A percentile compares a stretch with the other conserved stretches of the same genome.
These are phyloP conservation scores for Prunus armeniaca DNA, from an alignment of 306 rosid genomes.

Conservation along the genomic window DNA sequence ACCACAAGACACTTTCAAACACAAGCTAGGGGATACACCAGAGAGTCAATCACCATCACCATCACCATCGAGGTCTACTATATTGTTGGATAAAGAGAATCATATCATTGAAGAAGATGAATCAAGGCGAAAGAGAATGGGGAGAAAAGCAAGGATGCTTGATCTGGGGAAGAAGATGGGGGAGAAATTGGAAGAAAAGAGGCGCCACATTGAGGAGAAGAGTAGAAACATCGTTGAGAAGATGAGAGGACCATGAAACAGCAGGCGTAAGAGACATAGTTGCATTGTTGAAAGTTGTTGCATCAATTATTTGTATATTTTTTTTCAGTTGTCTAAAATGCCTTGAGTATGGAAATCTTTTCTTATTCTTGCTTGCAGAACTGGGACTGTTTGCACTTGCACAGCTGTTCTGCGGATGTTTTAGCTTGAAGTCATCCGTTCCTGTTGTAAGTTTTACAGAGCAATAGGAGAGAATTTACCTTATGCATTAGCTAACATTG, in stretches of 20 bases:
- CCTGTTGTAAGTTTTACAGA: not conserved
- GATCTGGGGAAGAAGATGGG: constrained; percentile 79
- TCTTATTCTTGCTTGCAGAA: not conserved
- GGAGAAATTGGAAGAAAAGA: constrained; percentile 85
- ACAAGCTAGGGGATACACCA: constrained; percentile 28
- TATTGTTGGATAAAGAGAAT: constrained; percentile 25
- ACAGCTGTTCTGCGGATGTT: not conserved
- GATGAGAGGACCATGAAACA: constrained; percentile 71
- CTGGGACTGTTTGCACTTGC: not conserved
- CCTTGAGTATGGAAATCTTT: not conserved
- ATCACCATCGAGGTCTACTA: constrained; percentile 22
- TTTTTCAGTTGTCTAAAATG: not conserved
- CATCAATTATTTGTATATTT: not conserved
- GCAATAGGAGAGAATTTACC: not conserved
- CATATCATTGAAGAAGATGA: constrained; percentile 42
- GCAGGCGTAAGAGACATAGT: constrained; percentile 2
- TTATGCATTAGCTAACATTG: not conserved
- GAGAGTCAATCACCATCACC: constrained; percentile 37
- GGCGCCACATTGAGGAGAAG: constrained; percentile 75
- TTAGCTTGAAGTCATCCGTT: not conserved
- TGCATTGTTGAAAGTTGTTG: not conserved
- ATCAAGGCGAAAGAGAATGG: constrained; percentile 50
- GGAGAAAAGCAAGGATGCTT: constrained; percentile 71
- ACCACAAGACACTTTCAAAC: constrained; percentile 31
- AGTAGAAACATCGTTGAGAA: constrained; percentile 75